Base-by-base conservation (phyloP, 1,139 yeast species). In the Geotrichum citri-aurantii region DNA sequence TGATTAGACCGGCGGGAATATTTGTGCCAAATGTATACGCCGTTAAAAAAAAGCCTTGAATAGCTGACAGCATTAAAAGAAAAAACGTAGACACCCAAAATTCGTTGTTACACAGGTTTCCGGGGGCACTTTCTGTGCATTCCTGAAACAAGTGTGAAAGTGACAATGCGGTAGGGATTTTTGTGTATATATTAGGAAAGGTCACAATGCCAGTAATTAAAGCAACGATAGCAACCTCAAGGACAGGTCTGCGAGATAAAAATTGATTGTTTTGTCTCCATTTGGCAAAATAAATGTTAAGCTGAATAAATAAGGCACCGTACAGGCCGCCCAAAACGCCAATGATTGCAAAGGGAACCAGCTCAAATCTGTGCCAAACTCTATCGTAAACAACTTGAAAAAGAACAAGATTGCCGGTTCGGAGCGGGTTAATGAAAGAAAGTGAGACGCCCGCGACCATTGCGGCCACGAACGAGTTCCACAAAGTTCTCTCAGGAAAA, bases 381-480 rank as follows among this genome's bases (percentile, higher is more conserved):
- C 88, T 81, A 65, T 85, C 85, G 61, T 86, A 85, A 52, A 79
- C 81, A 19, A 88, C 93, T 55, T 74, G 78, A 67, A 87, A 87
- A 55, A 86, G 75, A 42, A 85, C 84, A 58, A 80, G 76, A 61
- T 83, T 82, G 2, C 79, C 77, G 55, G 82, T 78, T 49, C 79
- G 80, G 50, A 87, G 84, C 17, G 89, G 85, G 57, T 84, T 79
- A 61, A 81, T 73, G 60, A 80, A 77, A 50, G 87, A 86, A 37
- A 88, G 71, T 0, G 86, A 78, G 2, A 86, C 81, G n/a, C 86
- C 85, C 1, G 91, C 86, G 8, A 84, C 74, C 65, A 90, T 86
- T 1, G 95, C 86, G 62, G 89, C 82, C 2, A 88, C 86, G 71
- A 88, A 88, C 2, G 91, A 83, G 64, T 82, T 85, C 96, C 96